These are phyloP conservation scores for Solanum ahanhuiri DNA, from an alignment of 257 asterid species.

Conservation along the genomic window DNA sequence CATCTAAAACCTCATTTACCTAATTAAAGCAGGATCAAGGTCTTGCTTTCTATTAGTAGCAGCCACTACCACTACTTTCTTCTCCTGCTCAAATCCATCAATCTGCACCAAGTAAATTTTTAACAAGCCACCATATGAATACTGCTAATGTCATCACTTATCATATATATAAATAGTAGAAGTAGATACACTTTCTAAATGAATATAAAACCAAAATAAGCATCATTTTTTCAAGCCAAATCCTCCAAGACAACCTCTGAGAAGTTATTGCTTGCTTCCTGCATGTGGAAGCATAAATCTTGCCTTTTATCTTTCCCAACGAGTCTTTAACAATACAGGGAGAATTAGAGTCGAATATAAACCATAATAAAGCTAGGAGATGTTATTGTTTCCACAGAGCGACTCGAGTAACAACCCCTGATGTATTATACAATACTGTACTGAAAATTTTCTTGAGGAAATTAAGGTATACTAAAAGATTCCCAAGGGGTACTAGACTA, in stretches of 20 bases:
- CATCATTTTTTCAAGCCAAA: not conserved
- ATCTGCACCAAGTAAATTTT: slow-evolving; percentile 41
- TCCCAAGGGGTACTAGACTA: not conserved
- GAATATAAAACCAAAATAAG: not conserved
- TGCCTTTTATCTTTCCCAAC: not conserved
- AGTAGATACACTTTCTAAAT: not conserved
- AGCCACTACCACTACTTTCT: slow-evolving; percentile 85
- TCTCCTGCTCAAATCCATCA: slow-evolving; percentile 97
- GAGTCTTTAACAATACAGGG: not conserved
- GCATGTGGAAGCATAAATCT: not conserved
- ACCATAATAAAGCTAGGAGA: not conserved
- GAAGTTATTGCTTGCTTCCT: not conserved
- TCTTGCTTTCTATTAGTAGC: slow-evolving; percentile 96
- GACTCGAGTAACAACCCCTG: not conserved
- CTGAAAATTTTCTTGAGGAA: not conserved
- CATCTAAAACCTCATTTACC: slow-evolving; percentile 27
- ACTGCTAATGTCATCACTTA: not conserved
- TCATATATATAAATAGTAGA: not conserved
- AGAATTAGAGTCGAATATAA: not conserved
- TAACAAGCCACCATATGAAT: not conserved
- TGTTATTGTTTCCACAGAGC: not conserved
- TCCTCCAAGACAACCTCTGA: not conserved
- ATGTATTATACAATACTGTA: not conserved
- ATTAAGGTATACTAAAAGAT: not conserved
- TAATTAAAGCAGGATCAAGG: slow-evolving; percentile 91